Evolutionary conservation across 768 basidiomycete genomes (phyloP), one percentile per base, ranked within the genome.

Genomic region (Russula emetica): DNA sequence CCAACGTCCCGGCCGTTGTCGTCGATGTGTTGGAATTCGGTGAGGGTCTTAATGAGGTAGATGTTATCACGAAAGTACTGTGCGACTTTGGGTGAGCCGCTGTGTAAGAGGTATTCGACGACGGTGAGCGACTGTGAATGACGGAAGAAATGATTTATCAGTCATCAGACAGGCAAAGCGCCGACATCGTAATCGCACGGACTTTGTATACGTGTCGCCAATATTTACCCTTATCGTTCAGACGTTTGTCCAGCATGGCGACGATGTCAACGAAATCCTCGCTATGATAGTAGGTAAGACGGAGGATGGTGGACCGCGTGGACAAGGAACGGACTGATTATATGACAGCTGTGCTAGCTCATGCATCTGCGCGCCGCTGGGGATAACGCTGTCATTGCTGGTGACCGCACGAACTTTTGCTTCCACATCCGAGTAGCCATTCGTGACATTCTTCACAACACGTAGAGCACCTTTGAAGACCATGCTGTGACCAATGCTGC

Each of bases 191-290:
- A 5, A 6, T 10, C 26, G 20, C 22, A 58, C 80, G 58, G 65
- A 87, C 93, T 83, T 98, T 98, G 85, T 95, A 98, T 60, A 98
- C 95, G 79, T 98, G 96, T 55, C 95, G 83, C 96, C 96, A 98
- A 71, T 97, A 95, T 84, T 98, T 98, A 34, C 96, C 96, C 80
- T 97, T 98, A 79, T 98, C 96, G 69, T 94, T 94, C 66, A 98
- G 77, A 54, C 96, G 85, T 77, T 98, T 98, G 77, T 97, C 94
- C 45, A 98, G 82, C 88, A 97, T 94, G 78, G 97, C 92, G 90
- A 98, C 95, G 72, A 98, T 92, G 76, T 98, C 96, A 10, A 97
- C 88, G 72, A 97, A 98, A 71, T 98, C 94, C 59, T 84, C 86
- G 74, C 94, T 83, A 69, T 24, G 9, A 49, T 10, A 7, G 40